Evolutionary conservation across 2,329 filamentous ascomycete species (phyloP), one percentile per base, ranked within the genome.

Genomic region (Fusarium tuaranense): DNA sequence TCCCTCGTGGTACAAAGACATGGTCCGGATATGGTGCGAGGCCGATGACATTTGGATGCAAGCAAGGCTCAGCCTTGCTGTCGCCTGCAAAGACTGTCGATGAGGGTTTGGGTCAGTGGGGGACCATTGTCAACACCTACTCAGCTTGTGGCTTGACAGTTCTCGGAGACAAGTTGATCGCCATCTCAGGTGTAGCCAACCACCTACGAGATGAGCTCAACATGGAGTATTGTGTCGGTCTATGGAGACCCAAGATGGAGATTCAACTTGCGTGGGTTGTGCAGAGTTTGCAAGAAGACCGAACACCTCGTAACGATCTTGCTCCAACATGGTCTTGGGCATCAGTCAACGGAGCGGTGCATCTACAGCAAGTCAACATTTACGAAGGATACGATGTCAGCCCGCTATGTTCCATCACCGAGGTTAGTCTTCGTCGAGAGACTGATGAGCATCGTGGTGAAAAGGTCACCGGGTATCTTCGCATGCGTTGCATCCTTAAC

Each of bases 241-340:
- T 71, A 1, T 73, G 65, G 69, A 51, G 48, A 8, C 9, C 59
- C 5, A 73, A 48, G 39, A 48, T 73, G 39, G 71, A 71, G 46
- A 69, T 70, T 0, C 69, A 74, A 18, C 48, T 74, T 2, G 48
- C 58, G 5, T 74, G 71, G 71, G 25, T 22, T 14, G 57, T 70
- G 10, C 20, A 5, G 1, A n/a, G 34, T 14, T 16, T 60, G 7
- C 41, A 67, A 20, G 39, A 36, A 0, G 36, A 36, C 4, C 38
- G 41, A 25, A 10, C 13, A 13, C 34, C 46, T 7, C 48, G 67
- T 12, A 74, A 72, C 5, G 46, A 72, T 12, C 53, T 74, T 7
- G 69, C 69, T 9, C 70, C 70, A 5, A 62, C 70, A 0, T 72
- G 70, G 70, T 72, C 70, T 10, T 72, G 67, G 70, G 18, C 30